Evolutionary conservation across 371 early-diverging fungal species (phyloP).

Genomic region (Sporodiniella umbellata): DNA sequence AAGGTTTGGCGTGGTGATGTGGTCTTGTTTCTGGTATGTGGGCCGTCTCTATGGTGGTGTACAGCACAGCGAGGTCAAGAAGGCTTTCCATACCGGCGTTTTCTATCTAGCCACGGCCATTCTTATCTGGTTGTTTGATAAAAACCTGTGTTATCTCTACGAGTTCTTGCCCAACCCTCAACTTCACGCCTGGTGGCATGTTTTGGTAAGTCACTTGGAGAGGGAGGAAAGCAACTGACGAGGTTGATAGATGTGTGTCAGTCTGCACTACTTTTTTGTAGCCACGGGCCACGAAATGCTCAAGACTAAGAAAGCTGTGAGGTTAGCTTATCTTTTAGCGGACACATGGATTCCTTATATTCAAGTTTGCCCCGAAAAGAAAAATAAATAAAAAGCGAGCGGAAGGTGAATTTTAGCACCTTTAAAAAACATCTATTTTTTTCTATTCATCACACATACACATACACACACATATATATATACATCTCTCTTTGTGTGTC

Average conservation of each 20-base stretch:
- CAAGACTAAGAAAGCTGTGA: not conserved
- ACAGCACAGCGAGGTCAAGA: slow-evolving; percentile 15
- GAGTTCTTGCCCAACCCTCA: slow-evolving; percentile 30
- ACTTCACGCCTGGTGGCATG: slow-evolving; percentile 19
- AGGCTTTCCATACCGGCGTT: slow-evolving; percentile 29
- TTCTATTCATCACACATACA: not conserved
- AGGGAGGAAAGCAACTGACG: no score
- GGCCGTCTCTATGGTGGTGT: slow-evolving; percentile 28
- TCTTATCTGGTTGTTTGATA: slow-evolving; percentile 39
- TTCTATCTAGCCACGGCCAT: slow-evolving; percentile 25
- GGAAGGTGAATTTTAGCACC: not conserved
- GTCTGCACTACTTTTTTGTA: slow-evolving; percentile 15
- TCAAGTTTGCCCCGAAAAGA: not conserved
- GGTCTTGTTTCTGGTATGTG: slow-evolving; percentile 40
- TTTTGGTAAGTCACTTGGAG: slow-evolving; percentile 7
- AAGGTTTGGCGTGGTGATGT: slow-evolving; percentile 46
- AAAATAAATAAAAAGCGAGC: not conserved
- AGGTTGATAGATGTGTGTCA: slow-evolving; percentile 8
- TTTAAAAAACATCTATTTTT: slow-evolving; percentile 1
- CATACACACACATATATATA: no score
- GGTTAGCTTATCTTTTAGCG: slow-evolving; percentile 2
- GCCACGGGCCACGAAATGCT: slow-evolving; percentile 7
- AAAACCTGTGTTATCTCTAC: slow-evolving; percentile 35
- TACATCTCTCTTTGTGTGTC: no score
- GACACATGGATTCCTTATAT: not conserved